Percentiles rank a stretch among this genome's conserved stretches.
These are phyloP conservation scores for Chiua sp. DNA, from an alignment of 1,284 basidiomycete species.

Conservation along the genomic window DNA sequence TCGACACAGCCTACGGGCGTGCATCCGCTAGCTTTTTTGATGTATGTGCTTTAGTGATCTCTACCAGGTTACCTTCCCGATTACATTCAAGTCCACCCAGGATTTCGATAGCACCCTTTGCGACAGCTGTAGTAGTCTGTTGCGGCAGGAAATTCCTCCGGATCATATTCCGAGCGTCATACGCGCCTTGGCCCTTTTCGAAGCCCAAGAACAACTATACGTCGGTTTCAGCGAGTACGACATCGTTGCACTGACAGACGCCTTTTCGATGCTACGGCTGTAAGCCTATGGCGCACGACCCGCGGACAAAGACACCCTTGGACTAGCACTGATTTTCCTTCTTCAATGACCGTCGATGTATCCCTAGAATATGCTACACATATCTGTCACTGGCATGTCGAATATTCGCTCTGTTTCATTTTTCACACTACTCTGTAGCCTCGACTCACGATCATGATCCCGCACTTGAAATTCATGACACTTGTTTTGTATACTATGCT, in stretches of 20 bases:
- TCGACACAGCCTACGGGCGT: slow-evolving; percentile 1
- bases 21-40: slow-evolving; percentile 13
- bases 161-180: slow-evolving; percentile 31
- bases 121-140: slow-evolving; percentile 15
- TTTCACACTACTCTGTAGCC: no score
- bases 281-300: no score
- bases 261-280: slow-evolving; percentile 30
- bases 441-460: not conserved
- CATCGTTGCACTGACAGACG: slow-evolving; percentile 17
- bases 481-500: slow-evolving; percentile 9
- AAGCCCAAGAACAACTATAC: slow-evolving; percentile 17
- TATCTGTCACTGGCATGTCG: not conserved
- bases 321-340: no score
- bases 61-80: not conserved
- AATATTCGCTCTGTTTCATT: not conserved
- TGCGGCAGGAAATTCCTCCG: slow-evolving; percentile 23
- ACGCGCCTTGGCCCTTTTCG: slow-evolving; percentile 24
- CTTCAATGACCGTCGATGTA: slow-evolving; percentile 1
- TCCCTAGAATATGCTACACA: slow-evolving; percentile 1
- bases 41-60: slow-evolving; percentile 5
- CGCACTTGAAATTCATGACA: not conserved
- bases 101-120: slow-evolving; percentile 20
- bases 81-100: slow-evolving; percentile 5
- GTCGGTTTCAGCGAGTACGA: slow-evolving; percentile 19
- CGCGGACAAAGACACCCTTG: no score